Base-by-base conservation (phyloP, 2,329 filamentous ascomycete genomes). In the Pleurostoma richardsiae region DNA sequence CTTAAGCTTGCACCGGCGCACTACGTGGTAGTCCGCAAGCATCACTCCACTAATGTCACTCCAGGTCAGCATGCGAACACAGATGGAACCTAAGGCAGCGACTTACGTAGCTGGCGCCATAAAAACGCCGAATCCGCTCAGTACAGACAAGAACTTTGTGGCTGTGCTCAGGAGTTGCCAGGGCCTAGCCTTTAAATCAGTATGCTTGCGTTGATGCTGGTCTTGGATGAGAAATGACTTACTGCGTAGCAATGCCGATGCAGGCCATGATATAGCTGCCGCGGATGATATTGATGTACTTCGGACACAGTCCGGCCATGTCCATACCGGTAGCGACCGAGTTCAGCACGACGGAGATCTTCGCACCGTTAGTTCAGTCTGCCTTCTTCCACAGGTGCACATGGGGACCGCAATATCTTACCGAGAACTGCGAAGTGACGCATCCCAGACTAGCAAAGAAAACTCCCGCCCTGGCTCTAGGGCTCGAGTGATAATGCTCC, bases 91-190 rank as follows among this genome's bases (percentile, higher is more conserved):
- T 43, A 11, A 64, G 33, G 42, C 47, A 27, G 28, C 33, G 31
- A 36, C 45, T 47, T 39, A 57, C 41, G 64, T 65, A 48, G 72
- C 66, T 0, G 74, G 73, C 0, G 64, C 70, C 10, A 76, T 62
- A 53, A 77, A 76, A 7, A 76, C 67, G 3, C 60, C 55, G 28
- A 59, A 62, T 2, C 58, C 56, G 30, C 52, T 57, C 31, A 61
- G 44, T 2, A 62, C 58, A 4, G 54, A 47, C 1, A 62, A 44
- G 41, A 61, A 61, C 41, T 56, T 58, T 38, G 52, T 50, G 1
- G 57, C 57, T 2, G 59, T 59, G 29, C 52, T 54, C n/a, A 60
- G 41, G n/a, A 62, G 52, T 40, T 59, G 57, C 59, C 59, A 61
- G 0, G 58, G 59, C 26, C 52, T 59, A 28, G n/a, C 2, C 8